Evolutionary conservation across 2,329 filamentous ascomycete species (phyloP).

Genomic region (Fusarium sp.): DNA sequence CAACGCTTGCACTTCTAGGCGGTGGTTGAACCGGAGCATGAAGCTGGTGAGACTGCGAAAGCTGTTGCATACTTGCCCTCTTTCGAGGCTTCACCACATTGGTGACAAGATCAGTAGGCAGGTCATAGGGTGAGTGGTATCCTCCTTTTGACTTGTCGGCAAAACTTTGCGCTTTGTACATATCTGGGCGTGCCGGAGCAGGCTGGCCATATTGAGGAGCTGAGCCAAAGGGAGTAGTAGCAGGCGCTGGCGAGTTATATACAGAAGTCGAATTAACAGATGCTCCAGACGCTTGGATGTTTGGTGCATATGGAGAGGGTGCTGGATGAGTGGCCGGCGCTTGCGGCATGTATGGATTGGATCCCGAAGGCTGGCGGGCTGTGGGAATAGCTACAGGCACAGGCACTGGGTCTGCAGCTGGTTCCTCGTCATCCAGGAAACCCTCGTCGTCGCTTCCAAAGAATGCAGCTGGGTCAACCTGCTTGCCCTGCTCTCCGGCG

Average conservation of each 20-base stretch:
- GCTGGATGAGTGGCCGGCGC: slow-evolving; percentile 23
- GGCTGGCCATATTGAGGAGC: slow-evolving; percentile 51
- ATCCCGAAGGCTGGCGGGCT: slow-evolving; percentile 16
- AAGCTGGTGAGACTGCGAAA: slow-evolving; percentile 55
- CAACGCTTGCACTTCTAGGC: slow-evolving; percentile 71
- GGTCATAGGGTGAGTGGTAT: slow-evolving; percentile 93
- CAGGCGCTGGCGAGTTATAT: slow-evolving; percentile 41
- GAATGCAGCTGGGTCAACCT: slow-evolving; percentile 70
- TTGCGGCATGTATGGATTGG: slow-evolving; percentile 45
- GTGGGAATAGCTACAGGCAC: slow-evolving; percentile 10
- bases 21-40: slow-evolving; percentile 51
- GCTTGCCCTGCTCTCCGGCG: slow-evolving; percentile 49
- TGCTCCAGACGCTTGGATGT: slow-evolving; percentile 13
- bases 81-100: slow-evolving; percentile 70
- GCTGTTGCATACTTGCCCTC: slow-evolving; percentile 66
- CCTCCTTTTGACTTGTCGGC: slow-evolving; percentile 89
- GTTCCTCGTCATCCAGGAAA: slow-evolving; percentile 74
- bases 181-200: slow-evolving; percentile 53
- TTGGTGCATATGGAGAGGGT: slow-evolving; percentile 40
- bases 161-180: slow-evolving; percentile 79
- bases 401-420: slow-evolving; percentile 35
- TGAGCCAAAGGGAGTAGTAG: slow-evolving; percentile 35
- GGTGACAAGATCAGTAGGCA: slow-evolving; percentile 80
- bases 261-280: slow-evolving; percentile 25
- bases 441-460: slow-evolving; percentile 87